A percentile compares a stretch with the other conserved stretches of the same genome.
These are phyloP conservation scores for Colletotrichum sp. DNA, from an alignment of 2,329 filamentous ascomycete genomes.

Conservation along the genomic window DNA sequence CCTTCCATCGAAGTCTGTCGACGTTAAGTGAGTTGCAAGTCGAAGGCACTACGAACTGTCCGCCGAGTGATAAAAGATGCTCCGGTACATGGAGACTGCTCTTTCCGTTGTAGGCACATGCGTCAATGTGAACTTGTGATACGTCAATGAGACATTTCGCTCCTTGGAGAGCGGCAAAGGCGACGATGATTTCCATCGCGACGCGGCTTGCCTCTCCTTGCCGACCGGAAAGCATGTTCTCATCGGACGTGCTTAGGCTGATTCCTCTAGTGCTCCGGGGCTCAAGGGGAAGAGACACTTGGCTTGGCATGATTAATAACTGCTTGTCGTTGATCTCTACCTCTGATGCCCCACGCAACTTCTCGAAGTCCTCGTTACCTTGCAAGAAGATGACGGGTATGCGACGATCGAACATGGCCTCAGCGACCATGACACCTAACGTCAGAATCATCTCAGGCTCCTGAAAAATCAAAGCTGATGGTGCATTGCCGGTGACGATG, in stretches of 20 bases:
- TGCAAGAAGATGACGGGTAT: constrained; percentile 40
- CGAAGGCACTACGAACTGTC: constrained; percentile 40
- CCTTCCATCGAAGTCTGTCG: constrained; percentile 43
- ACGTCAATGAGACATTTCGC: constrained; percentile 38
- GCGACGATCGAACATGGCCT: constrained; percentile 40
- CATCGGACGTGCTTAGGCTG: constrained; percentile 15
- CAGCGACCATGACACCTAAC: constrained; percentile 46
- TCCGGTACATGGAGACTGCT: constrained; percentile 40
- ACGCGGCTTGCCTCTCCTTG: constrained; percentile 36
- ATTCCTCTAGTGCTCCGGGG: not conserved
- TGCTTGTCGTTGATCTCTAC: not conserved
- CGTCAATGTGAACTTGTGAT: constrained; percentile 46
- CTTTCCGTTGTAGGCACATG: constrained; percentile 45
- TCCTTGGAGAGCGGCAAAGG: constrained; percentile 38
- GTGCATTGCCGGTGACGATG: constrained; percentile 41
- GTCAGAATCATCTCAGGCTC: constrained; percentile 47
- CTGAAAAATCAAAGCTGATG: constrained; percentile 44
- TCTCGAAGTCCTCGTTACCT: constrained; percentile 16
- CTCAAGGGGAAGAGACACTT: not conserved
- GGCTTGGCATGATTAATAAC: not conserved
- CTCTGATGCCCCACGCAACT: not conserved
- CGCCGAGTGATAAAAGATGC: constrained; percentile 35
- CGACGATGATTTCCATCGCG: constrained; percentile 41
- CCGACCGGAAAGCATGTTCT: constrained; percentile 30
- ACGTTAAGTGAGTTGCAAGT: constrained; percentile 48